Evolutionary conservation across 2,329 filamentous ascomycete species (phyloP).

Genomic region (Xenoacremonium recifei): DNA sequence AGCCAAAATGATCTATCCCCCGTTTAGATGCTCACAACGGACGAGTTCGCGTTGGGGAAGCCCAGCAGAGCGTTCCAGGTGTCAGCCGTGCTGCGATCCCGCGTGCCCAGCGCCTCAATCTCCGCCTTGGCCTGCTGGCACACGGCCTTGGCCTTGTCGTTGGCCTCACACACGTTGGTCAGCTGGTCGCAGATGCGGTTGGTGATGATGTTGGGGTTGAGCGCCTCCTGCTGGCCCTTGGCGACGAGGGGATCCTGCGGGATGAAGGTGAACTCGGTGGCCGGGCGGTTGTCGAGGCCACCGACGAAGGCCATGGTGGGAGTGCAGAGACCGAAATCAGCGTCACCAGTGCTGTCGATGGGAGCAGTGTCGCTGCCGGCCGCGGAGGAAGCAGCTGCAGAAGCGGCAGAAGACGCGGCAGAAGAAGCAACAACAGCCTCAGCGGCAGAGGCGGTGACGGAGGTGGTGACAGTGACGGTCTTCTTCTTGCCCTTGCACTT

Average conservation of each 20-base stretch:
- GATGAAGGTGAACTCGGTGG: slow-evolving; percentile 66
- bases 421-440: slow-evolving; percentile 14
- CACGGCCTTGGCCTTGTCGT: slow-evolving; percentile 54
- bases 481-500: too few relatives aligned
- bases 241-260: slow-evolving; percentile 61
- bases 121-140: slow-evolving; percentile 53
- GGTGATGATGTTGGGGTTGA: slow-evolving; percentile 73
- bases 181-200: slow-evolving; percentile 71
- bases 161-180: slow-evolving; percentile 63
- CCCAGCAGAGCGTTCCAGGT: slow-evolving; percentile 44
- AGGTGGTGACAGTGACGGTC: too few relatives aligned
- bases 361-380: slow-evolving; percentile 30
- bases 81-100: slow-evolving; percentile 46
- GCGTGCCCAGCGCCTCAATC: slow-evolving; percentile 48
- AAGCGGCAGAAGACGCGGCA: too few relatives aligned
- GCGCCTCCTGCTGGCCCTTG: slow-evolving; percentile 60
- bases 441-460: slow-evolving; percentile 5
- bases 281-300: slow-evolving; percentile 54
- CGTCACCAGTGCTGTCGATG: slow-evolving; percentile 29
- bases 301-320: slow-evolving; percentile 60
- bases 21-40: slow-evolving; percentile 17
- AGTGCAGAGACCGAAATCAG: slow-evolving; percentile 53
- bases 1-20: too few relatives aligned
- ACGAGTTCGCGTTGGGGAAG: slow-evolving; percentile 28
- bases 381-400: slow-evolving; percentile 14